Conservation (phyloP, 192 early-diverging fungal genomes). For the Cetraspora pellucida region DNA sequence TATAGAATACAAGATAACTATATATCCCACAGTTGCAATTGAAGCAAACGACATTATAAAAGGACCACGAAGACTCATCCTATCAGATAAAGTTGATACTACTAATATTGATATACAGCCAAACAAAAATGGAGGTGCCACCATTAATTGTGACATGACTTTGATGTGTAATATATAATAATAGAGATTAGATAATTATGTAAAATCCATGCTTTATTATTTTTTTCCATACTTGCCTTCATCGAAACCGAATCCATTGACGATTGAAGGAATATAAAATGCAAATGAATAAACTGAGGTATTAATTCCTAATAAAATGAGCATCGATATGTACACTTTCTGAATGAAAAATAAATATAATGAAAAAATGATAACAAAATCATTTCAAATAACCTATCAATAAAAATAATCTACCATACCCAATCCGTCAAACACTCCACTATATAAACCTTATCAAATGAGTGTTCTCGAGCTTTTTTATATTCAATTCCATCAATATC, state of each 20-base stretch:
- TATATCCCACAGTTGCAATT: constrained; percentile 9
- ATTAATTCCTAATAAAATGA: constrained; percentile 66
- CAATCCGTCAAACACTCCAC: constrained; percentile 52
- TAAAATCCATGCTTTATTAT: too few species aligned
- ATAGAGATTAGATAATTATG: too few species aligned
- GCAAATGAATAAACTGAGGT: constrained; percentile 67
- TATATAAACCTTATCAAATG: constrained; percentile 58
- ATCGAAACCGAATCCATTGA: constrained; percentile 66
- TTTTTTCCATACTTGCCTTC: constrained; percentile 17
- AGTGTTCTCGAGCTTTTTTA: constrained; percentile 39
- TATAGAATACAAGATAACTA: background rate
- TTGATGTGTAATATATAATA: background rate
- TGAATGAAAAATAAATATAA: background rate
- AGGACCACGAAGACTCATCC: background rate
- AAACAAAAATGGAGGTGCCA: constrained; percentile 36
- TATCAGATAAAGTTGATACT: background rate
- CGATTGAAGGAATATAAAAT: constrained; percentile 73
- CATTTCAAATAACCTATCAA: background rate
- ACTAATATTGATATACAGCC: constrained; percentile 26
- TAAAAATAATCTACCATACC: constrained; percentile 38
- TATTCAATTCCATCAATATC: constrained; percentile 46
- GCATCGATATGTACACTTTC: constrained; percentile 53
- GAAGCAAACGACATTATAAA: background rate
- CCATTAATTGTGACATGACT: constrained; percentile 33
- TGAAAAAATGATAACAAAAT: constrained; percentile 5